Percentiles rank a stretch among this genome's conserved stretches.
Conservation (phyloP, 495 filamentous ascomycete genomes). For the Hypoxylon lienhwacheense region DNA sequence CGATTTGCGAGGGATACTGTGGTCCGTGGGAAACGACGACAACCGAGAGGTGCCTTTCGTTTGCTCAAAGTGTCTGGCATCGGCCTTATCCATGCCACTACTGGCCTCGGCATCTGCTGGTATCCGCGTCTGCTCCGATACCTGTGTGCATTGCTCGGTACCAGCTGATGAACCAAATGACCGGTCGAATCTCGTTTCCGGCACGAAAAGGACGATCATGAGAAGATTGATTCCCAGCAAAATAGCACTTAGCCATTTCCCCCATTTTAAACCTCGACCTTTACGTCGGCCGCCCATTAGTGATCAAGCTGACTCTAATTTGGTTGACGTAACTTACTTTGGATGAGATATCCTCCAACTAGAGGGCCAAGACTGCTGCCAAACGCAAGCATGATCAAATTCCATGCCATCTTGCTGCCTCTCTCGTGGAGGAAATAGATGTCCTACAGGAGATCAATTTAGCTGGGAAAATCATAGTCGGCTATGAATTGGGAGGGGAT, state of each 20-base stretch:
- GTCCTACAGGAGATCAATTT: neutral
- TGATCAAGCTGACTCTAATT: neutral
- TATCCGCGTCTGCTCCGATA: neutral
- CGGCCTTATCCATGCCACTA: conserved; percentile 1
- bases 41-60: neutral
- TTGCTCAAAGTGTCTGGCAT: neutral
- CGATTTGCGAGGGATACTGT: neutral
- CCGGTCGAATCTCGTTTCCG: conserved; percentile 7
- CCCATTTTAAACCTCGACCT: conserved; percentile 9
- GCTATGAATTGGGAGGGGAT: neutral
- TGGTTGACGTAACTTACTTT: neutral
- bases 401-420: conserved; percentile 14
- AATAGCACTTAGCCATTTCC: conserved; percentile 16
- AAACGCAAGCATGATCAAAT: conserved; percentile 10
- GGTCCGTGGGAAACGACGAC: neutral
- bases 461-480: neutral
- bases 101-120: neutral
- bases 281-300: neutral
- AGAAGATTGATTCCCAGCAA: conserved; percentile 12
- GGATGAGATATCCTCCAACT: conserved; percentile 8
- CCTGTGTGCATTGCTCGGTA: neutral
- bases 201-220: conserved; percentile 15
- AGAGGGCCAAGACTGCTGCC: conserved; percentile 10
- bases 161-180: neutral
- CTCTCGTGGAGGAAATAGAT: conserved; percentile 18